Evolutionary conservation across 345 rosid species (phyloP).

Genomic region (Eucalyptus polyanthemos): DNA sequence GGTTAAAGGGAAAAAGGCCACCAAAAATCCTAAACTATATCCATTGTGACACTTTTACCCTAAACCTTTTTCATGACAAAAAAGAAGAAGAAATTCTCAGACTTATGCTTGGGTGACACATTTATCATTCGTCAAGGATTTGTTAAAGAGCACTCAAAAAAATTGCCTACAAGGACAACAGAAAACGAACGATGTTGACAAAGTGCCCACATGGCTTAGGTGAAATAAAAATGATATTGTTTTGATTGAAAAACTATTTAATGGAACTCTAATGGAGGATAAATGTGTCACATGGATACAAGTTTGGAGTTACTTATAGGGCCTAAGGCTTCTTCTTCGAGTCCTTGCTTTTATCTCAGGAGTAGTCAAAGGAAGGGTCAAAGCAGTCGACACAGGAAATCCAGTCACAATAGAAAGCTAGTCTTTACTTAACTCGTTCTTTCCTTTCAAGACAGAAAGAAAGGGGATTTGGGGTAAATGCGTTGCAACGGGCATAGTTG

Average conservation of each 20-base stretch:
- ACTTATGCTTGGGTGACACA: neutral
- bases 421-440: no score
- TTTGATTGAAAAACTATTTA: neutral
- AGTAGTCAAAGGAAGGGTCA: no score
- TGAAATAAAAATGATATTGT: no score
- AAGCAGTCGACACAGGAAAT: no score
- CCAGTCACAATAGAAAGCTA: no score
- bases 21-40: neutral
- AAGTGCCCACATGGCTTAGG: neutral
- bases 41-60: neutral
- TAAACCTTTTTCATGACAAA: neutral
- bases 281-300: neutral
- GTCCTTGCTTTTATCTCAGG: no score
- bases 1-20: neutral
- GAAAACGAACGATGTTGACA: neutral
- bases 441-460: neutral
- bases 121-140: neutral
- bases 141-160: neutral
- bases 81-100: no score
- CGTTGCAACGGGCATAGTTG: neutral
- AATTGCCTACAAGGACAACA: neutral
- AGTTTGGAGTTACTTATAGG: neutral
- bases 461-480: neutral
- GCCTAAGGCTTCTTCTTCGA: no score
- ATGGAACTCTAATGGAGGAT: neutral